Evolutionary conservation across 2,329 filamentous ascomycete species (phyloP).

Genomic region (Alternaria solani): DNA sequence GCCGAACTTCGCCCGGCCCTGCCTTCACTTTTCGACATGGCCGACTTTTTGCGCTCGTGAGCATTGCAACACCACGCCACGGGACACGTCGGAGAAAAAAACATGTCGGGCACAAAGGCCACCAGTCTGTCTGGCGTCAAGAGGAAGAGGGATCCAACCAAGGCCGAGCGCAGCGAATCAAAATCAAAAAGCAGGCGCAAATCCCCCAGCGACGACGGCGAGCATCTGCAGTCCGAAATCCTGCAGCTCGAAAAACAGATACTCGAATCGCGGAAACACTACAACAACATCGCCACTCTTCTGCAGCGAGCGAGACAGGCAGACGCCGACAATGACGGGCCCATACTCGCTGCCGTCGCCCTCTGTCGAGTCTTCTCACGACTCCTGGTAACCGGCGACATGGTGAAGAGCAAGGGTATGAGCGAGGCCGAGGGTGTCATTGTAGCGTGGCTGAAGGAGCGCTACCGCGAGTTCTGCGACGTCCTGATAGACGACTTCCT

Average conservation of each 20-base stretch:
- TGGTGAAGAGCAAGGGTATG: conserved; percentile 70
- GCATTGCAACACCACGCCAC: conserved; percentile 2
- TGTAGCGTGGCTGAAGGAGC: conserved; percentile 78
- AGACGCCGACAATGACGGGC: conserved; percentile 62
- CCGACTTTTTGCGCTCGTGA: conserved; percentile 14
- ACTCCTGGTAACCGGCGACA: conserved; percentile 75
- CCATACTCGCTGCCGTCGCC: conserved; percentile 76
- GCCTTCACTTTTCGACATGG: conserved; percentile 26
- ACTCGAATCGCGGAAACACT: conserved; percentile 84
- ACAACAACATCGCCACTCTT: conserved; percentile 85
- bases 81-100: background rate
- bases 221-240: conserved; percentile 70
- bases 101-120: conserved; percentile 49
- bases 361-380: conserved; percentile 87
- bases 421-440: conserved; percentile 79
- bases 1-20: conserved; percentile 35
- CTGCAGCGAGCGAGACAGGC: conserved; percentile 64
- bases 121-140: conserved; percentile 49
- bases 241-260: conserved; percentile 81
- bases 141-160: conserved; percentile 52
- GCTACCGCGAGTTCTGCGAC: conserved; percentile 74
- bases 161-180: conserved; percentile 46
- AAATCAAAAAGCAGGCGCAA: conserved; percentile 50
- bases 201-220: conserved; percentile 41
- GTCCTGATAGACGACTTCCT: conserved; percentile 68